Base-by-base conservation (phyloP, 2,329 filamentous ascomycete species). In the Iodosphaeria phyllophila region DNA sequence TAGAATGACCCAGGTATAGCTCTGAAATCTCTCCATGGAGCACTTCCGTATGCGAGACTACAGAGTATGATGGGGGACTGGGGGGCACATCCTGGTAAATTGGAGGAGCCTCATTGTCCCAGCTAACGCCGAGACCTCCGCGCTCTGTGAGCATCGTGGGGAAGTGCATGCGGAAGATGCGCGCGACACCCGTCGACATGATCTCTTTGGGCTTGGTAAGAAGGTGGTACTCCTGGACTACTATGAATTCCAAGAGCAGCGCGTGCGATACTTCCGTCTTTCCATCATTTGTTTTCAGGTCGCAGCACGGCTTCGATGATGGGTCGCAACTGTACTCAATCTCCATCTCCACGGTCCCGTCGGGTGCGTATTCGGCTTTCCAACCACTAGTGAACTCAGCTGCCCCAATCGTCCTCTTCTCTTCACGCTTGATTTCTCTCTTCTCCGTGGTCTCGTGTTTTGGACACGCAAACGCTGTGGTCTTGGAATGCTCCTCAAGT, bases 101-200 rank as follows among this genome's bases (percentile, higher is more conserved):
- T 1, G 86, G 86, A 8, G 86, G 86, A 42, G 79, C 73, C 56
- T 98, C 86, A 51, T 93, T 86, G 38, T 95, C 86, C 86, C 89
- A 98, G 37, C 77, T 80, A 39, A 98, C 84, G 25, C 86, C 84
- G 44, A 92, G 65, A 11, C 86, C 86, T 12, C 68, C 67, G 30
- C 79, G 68, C 52, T 92, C 77, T 4, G 84, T 93, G 28, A 95
- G 63, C 29, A 71, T 58, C 26, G 89, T 61, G 39, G 67, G 70
- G 56, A 93, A 95, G 46, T 92, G 80, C 65, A 92, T 93, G 35
- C 86, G 68, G 31, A 98, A 59, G 26, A 95, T 86, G 34, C 86
- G 70, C 1, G 86, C 89, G 3, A 83, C 77, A 31, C 86, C 86
- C 0, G 86, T 93, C 24, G 84, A 82, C 1, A 80, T 84, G 23